A percentile compares a stretch with the other conserved stretches of the same genome.
These are phyloP conservation scores for Ceriops decandra DNA, from an alignment of 345 rosid species.

Conservation along the genomic window DNA sequence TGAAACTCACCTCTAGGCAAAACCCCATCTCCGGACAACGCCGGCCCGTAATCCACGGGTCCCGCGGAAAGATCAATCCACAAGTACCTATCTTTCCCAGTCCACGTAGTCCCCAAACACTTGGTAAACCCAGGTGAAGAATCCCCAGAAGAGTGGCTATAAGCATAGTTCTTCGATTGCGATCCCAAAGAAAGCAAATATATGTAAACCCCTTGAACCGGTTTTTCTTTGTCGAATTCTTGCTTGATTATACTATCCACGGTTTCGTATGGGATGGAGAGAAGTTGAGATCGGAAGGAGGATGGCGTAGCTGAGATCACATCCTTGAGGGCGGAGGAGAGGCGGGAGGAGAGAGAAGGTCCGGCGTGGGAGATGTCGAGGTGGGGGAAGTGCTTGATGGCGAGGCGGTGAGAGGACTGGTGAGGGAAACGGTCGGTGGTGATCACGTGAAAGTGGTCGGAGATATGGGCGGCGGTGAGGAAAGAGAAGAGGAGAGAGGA, in stretches of 20 bases:
- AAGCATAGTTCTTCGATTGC: slow-evolving; percentile 59
- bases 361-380: slow-evolving; percentile 24
- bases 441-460: slow-evolving; percentile 33
- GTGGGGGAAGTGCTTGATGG: slow-evolving; percentile 29
- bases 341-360: slow-evolving; percentile 25
- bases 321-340: slow-evolving; percentile 43
- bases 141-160: slow-evolving; percentile 65
- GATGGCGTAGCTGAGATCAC: slow-evolving; percentile 40
- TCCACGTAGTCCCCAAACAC: slow-evolving; percentile 82
- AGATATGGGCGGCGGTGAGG: slow-evolving; percentile 18
- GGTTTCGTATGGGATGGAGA: slow-evolving; percentile 44
- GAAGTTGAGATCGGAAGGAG: slow-evolving; percentile 60
- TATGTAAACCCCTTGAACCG: slow-evolving; percentile 60
- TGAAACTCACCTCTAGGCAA: slow-evolving; percentile 91
- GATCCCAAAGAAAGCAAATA: slow-evolving; percentile 67
- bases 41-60: slow-evolving; percentile 95
- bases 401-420: slow-evolving; percentile 19
- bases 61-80: slow-evolving; percentile 95
- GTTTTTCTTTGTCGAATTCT: slow-evolving; percentile 64
- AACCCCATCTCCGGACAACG: slow-evolving; percentile 88
- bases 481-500: slow-evolving; percentile 22
- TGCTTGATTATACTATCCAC: slow-evolving; percentile 55
- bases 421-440: slow-evolving; percentile 17
- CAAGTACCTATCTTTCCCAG: slow-evolving; percentile 77
- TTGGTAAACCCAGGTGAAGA: slow-evolving; percentile 81